phyloP scores from a whole-genome alignment of 2,329 filamentous ascomycete genomes.

The Chaetothyriales sp. region DNA sequence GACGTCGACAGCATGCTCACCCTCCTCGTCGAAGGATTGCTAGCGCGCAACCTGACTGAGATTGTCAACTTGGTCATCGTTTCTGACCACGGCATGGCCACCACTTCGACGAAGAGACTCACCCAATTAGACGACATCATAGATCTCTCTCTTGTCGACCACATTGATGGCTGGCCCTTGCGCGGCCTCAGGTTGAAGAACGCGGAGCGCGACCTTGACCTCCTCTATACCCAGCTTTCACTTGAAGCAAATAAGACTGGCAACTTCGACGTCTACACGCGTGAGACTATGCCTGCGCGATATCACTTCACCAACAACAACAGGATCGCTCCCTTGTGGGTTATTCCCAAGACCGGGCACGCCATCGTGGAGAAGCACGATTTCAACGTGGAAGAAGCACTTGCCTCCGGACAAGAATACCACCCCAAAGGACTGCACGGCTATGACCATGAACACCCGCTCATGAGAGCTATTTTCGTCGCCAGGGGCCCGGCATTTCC shows the following conservation, averaged over 20 bases:
- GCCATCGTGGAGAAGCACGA: conserved; percentile 71
- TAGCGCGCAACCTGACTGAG: conserved; percentile 67
- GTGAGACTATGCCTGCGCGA: conserved; percentile 73
- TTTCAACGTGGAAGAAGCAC: conserved; percentile 58
- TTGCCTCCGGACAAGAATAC: conserved; percentile 53
- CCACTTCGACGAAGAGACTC: conserved; percentile 64
- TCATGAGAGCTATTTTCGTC: conserved; percentile 94
- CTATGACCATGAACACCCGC: conserved; percentile 84
- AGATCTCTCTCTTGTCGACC: conserved; percentile 61
- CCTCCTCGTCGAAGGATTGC: conserved; percentile 59
- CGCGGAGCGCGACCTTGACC: conserved; percentile 46
- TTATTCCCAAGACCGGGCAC: conserved; percentile 85
- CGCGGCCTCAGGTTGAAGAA: conserved; percentile 75
- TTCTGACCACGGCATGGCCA: conserved; percentile 96
- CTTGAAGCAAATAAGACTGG: conserved; percentile 35
- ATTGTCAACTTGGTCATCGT: conserved; percentile 95
- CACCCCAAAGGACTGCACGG: conserved; percentile 77
- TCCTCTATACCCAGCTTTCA: conserved; percentile 48
- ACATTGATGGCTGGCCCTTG: conserved; percentile 87
- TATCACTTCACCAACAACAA: conserved; percentile 84
- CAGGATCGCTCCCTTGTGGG: conserved; percentile 88
- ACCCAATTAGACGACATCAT: conserved; percentile 84
- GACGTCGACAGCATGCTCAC: conserved; percentile 75
- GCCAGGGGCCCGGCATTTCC: conserved; percentile 86
- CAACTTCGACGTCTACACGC: conserved; percentile 75